These are phyloP conservation scores for Emericellopsis terricola DNA, from an alignment of 495 filamentous ascomycete genomes.

Conservation along the genomic window DNA sequence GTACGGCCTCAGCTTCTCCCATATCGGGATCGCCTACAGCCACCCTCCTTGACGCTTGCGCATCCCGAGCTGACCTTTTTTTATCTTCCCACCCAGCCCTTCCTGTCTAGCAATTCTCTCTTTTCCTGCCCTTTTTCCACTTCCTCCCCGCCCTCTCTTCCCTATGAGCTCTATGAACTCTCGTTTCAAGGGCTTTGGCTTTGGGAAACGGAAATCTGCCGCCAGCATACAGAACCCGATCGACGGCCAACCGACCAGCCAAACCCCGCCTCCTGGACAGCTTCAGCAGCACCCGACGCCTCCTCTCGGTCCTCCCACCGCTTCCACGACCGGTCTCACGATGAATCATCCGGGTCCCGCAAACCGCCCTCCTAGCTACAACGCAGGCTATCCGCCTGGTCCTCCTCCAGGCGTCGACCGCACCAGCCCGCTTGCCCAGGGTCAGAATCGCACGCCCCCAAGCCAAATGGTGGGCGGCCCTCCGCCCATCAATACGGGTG, in stretches of 20 bases:
- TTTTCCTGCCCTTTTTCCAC: slow-evolving; percentile 8
- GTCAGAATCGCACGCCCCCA: slow-evolving; percentile 29
- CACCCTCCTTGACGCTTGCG: not conserved
- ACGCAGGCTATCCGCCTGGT: slow-evolving; percentile 30
- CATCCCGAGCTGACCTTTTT: slow-evolving; percentile 3
- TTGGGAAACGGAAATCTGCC: slow-evolving; percentile 36
- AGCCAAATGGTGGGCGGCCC: slow-evolving; percentile 51
- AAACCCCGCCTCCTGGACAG: slow-evolving; percentile 13
- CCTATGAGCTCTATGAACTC: slow-evolving; percentile 47
- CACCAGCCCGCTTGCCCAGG: slow-evolving; percentile 30
- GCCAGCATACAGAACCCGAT: slow-evolving; percentile 24
- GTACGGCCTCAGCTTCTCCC: no score
- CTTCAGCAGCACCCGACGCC: slow-evolving; percentile 15
- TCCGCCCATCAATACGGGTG: slow-evolving; percentile 51
- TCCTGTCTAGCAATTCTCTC: no score
- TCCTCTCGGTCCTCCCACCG: slow-evolving; percentile 3
- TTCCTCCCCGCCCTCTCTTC: slow-evolving; percentile 11
- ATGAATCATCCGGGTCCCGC: slow-evolving; percentile 39
- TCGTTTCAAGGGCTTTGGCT: slow-evolving; percentile 39
- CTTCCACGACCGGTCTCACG: slow-evolving; percentile 29
- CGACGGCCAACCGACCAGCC: slow-evolving; percentile 18
- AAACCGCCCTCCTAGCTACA: slow-evolving; percentile 58
- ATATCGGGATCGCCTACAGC: not conserved
- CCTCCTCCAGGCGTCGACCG: slow-evolving; percentile 29
- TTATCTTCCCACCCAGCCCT: slow-evolving; percentile 5